Evolutionary conservation across 2,329 filamentous ascomycete genomes (phyloP), one percentile per base, ranked within the genome.

Genomic region (Cryphonectria japonica): DNA sequence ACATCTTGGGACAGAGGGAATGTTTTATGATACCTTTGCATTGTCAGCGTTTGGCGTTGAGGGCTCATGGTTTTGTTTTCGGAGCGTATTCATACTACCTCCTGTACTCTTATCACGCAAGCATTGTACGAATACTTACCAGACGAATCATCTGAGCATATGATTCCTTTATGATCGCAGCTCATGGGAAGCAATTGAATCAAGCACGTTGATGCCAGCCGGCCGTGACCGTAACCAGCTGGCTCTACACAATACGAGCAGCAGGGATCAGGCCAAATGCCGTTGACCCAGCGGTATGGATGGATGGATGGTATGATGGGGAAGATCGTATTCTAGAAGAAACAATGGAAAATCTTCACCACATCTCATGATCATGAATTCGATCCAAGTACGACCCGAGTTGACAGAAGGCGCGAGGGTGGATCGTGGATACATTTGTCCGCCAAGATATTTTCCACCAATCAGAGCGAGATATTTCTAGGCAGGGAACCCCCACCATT

Each of bases 371-470:
- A 66, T 43, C 26, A 50, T 50, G 43, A 37, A 66, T 46, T 32
- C 16, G 62, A 64, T 41, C 43, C 14, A 66, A 50, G 29, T n/a
- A 37, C 26, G 46, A 54, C 64, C 46, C 46, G 65, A 57, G 32
- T 59, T 41, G n/a, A 37, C 64, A 11, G 52, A 61, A 22, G 57
- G 26, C 43, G 19, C 22, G 16, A 54, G 37, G 65, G 52, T 43
- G 43, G 22, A n/a, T 14, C 16, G 50, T 16, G n/a, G 9, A 26
- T 22, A 26, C 22, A 68, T 41, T 68, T 46, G 46, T 63, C 57
- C 57, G 57, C 22, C 54, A 41, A 41, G 57, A 52, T 61, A 61
- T 72, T 72, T 72, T 74, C 71, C 71, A 72, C 57, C 60, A 72
- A 72, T 71, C 57, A 72, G 32, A 22, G 43, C 34, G 63, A 34